These are phyloP conservation scores for Lodderomyces orthopsilosis DNA, from an alignment of 1,139 yeast species.

Conservation along the genomic window DNA sequence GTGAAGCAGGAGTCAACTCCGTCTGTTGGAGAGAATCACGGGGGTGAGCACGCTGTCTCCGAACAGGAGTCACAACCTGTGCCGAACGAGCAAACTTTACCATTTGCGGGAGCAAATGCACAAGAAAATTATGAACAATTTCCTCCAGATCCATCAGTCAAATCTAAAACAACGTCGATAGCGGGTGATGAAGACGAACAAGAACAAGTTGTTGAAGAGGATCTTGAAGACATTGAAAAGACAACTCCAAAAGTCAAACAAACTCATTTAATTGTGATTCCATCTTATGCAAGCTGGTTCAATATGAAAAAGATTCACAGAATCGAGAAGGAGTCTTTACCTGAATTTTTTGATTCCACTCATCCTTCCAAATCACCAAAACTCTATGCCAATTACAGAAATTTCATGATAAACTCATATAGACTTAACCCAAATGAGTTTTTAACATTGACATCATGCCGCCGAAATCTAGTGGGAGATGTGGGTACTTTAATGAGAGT, in stretches of 20 bases:
- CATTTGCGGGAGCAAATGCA: background rate
- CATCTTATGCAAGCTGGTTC: constrained; percentile 94
- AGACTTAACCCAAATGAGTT: constrained; percentile 91
- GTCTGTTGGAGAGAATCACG: constrained; percentile 6
- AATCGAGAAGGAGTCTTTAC: constrained; percentile 69
- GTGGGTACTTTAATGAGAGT: constrained; percentile 91
- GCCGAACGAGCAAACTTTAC: background rate
- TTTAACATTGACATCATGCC: constrained; percentile 87
- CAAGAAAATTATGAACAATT: background rate
- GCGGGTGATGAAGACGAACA: constrained; percentile 14
- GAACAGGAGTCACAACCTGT: too few relatives aligned
- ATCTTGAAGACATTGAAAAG: constrained; percentile 38
- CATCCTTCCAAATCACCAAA: constrained; percentile 86
- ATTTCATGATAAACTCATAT: constrained; percentile 91
- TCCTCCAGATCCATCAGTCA: background rate
- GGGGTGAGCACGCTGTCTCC: too few relatives aligned
- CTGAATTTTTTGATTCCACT: constrained; percentile 80
- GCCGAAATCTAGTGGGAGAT: constrained; percentile 94
- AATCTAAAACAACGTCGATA: background rate
- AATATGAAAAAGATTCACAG: constrained; percentile 65
- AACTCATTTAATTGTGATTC: constrained; percentile 86
- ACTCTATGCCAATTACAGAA: constrained; percentile 82
- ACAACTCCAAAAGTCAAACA: constrained; percentile 46
- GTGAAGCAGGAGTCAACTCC: constrained; percentile 10
- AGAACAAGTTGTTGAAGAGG: constrained; percentile 31